phyloP scores from a whole-genome alignment of 2,329 filamentous ascomycete species.

The Cordyceps farinosa region DNA sequence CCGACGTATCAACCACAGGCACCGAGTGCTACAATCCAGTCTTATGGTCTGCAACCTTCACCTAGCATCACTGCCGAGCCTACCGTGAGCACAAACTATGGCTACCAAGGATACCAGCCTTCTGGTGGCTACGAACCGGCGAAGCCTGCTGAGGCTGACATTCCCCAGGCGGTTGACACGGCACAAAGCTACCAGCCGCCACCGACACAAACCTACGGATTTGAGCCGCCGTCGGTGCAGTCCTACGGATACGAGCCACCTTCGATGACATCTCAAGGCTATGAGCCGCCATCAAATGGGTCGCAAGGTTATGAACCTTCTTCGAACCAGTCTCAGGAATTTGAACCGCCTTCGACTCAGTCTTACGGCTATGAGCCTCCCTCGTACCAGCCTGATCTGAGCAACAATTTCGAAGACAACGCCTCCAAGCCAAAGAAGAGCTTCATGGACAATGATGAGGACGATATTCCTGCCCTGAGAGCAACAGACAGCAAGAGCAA shows the following conservation, averaged over 20 bases:
- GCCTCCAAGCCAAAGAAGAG: conserved; percentile 64
- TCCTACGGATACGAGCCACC: conserved; percentile 11
- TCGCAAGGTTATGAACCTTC: conserved; percentile 8
- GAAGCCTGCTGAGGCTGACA: conserved; percentile 22
- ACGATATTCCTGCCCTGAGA: conserved; percentile 55
- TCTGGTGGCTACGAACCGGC: conserved; percentile 47
- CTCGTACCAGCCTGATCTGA: conserved; percentile 51
- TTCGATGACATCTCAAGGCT: neutral
- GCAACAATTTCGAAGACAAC: conserved; percentile 41
- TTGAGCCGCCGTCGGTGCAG: conserved; percentile 9
- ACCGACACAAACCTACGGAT: conserved; percentile 2
- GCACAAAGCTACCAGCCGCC: conserved; percentile 17
- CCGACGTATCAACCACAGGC: conserved; percentile 14
- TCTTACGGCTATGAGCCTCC: conserved; percentile 57
- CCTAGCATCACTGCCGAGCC: conserved; percentile 26
- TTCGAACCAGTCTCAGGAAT: conserved; percentile 35
- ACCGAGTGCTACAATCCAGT: conserved; percentile 26
- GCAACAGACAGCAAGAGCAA: conserved; percentile 55
- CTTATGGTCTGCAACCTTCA: conserved; percentile 28
- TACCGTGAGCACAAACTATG: conserved; percentile 27
- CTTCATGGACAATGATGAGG: conserved; percentile 79
- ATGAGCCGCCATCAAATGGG: neutral
- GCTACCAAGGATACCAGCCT: conserved; percentile 40
- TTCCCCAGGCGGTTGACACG: conserved; percentile 20
- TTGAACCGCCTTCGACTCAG: conserved; percentile 61